Base-by-base conservation (phyloP, 2,329 filamentous ascomycete genomes). In the Fusarium verticillioides region DNA sequence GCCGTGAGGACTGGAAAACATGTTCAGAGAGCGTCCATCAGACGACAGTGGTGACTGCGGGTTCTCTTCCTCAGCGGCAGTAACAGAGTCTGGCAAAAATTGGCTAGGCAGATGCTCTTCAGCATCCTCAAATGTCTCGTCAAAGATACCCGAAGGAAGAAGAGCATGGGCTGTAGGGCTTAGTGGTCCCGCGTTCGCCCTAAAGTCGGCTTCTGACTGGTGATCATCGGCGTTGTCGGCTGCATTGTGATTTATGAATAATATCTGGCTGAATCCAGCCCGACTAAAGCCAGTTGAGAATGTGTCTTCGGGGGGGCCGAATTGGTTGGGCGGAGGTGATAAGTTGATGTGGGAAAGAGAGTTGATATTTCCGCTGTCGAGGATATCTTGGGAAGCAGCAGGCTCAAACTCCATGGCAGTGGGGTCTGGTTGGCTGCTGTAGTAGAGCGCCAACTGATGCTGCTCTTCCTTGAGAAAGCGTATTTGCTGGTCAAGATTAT, bases 111-210 rank as follows among this genome's bases (percentile, higher is more conserved):
- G 40, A 42, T 74, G 84, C n/a, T 85, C 83, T 21, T 91, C 90
- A 43, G 91, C 86, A 53, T 92, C 91, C 49, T 91, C 84, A 56
- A 73, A 77, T n/a, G 75, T 80, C 73, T 93, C 91, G 58, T 92
- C 90, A 69, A 89, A 84, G 67, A 88, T 87, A n/a, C 84, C 85
- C 10, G 93, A 93, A 1, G 94, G 94, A 21, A 97, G 83, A 7
- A 96, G 85, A 21, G 91, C 88, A 34, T 92, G 91, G 5, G 93
- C 94, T 8, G 92, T 93, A 4, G 94, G 94, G 76, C 93, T 95
- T 79, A 96, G 88, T 2, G 92, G 92, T 5, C 92, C 93, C 34
- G 89, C 90, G 23, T 86, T 88, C 7, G 86, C 86, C 65, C 89
- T 89, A 9, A 92, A 82, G 23, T 92, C 91, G 4, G 89, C 87